phyloP scores from a whole-genome alignment of 208 protist species.

The Acanthamoeba polyphaga region DNA sequence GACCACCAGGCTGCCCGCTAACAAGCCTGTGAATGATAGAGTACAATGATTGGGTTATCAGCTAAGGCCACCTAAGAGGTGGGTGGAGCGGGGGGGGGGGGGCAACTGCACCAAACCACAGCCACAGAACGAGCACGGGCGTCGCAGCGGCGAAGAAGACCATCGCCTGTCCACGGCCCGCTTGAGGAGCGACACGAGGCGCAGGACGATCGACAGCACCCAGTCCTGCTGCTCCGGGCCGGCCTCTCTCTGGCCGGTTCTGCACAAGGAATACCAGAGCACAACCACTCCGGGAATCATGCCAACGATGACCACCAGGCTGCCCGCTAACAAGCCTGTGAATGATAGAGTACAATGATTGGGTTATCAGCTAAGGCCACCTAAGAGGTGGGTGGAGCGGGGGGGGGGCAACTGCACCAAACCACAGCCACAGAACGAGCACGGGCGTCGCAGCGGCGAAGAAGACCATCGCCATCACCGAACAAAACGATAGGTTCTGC shows the following conservation, averaged over 20 bases:
- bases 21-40: not conserved
- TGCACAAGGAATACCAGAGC: not conserved
- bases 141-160: not conserved
- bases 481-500: not conserved
- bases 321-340: conserved; percentile 1
- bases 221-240: not conserved
- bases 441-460: conserved; percentile 12
- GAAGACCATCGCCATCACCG: conserved; percentile 3
- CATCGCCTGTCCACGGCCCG: conserved; percentile 36
- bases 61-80: too few relatives aligned
- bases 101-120: not conserved
- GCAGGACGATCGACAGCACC: conserved; percentile 5
- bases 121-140: not conserved
- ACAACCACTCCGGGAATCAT: not conserved
- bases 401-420: not conserved
- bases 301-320: not conserved
- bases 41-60: not conserved
- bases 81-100: not conserved
- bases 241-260: not conserved
- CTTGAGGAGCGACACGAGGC: conserved; percentile 20
- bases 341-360: not conserved
- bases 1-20: conserved; percentile 12
- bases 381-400: not conserved
- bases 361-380: not conserved
- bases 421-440: not conserved